Evolutionary conservation across 257 asterid species (phyloP).

Genomic region (Eustoma russellianum): DNA sequence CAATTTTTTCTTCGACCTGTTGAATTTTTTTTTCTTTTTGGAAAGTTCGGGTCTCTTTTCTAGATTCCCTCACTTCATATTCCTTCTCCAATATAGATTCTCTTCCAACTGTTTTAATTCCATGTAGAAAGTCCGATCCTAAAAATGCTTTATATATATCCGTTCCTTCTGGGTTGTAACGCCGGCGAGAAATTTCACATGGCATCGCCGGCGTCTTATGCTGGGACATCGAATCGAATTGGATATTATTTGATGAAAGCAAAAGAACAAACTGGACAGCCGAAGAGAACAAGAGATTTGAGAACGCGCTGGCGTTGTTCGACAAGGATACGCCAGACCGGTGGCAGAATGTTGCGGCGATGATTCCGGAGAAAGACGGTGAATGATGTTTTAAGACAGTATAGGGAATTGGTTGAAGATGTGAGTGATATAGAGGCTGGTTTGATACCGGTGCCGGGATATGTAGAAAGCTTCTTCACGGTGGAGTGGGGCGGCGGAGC

Average conservation of each 20-base stretch:
- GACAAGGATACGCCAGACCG: slow-evolving; percentile 83
- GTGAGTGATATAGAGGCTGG: slow-evolving; percentile 73
- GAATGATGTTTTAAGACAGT: slow-evolving; percentile 59
- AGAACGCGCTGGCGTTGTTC: slow-evolving; percentile 63
- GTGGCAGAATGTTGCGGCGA: slow-evolving; percentile 72
- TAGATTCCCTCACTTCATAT: slow-evolving; percentile 48
- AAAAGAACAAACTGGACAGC: slow-evolving; percentile 48
- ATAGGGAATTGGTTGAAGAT: slow-evolving; percentile 59
- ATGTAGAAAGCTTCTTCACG: slow-evolving; percentile 34
- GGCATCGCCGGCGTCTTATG: no score
- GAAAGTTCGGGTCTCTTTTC: slow-evolving; percentile 45
- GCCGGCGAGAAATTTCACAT: no score
- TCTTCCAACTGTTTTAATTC: slow-evolving; percentile 19
- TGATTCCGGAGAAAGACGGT: slow-evolving; percentile 76
- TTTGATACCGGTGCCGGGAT: slow-evolving; percentile 56
- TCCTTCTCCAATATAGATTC: slow-evolving; percentile 46
- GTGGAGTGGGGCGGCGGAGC: slow-evolving; percentile 44
- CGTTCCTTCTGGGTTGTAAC: no score
- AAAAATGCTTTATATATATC: slow-evolving; percentile 1
- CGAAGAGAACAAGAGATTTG: slow-evolving; percentile 74
- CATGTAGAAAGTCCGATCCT: slow-evolving; percentile 17
- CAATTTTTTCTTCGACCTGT: slow-evolving; percentile 12
- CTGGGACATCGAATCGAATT: no score
- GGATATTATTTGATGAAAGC: slow-evolving; percentile 39
- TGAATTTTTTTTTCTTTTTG: slow-evolving; percentile 38